Evolutionary conservation across 176 grass and related monocot genomes (phyloP).

Genomic region (Raddia guianensis): DNA sequence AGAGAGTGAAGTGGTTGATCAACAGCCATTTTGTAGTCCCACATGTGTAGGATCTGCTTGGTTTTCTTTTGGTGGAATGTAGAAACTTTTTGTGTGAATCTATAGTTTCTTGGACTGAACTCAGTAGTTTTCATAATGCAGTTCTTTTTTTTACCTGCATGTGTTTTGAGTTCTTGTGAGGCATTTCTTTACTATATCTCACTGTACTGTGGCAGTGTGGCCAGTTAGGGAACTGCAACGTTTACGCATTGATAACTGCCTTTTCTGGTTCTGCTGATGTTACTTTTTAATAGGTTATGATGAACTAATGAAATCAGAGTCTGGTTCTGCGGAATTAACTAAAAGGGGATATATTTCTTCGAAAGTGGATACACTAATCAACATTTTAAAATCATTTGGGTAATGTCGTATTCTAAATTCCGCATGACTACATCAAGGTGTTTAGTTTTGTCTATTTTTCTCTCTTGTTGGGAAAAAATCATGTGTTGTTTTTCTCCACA

Average conservation of each 20-base stretch:
- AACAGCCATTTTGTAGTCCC: neutral
- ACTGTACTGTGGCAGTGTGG: constrained; percentile 20
- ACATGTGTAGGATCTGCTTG: neutral
- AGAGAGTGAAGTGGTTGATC: neutral
- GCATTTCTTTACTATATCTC: constrained; percentile 24
- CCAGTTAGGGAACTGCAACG: constrained; percentile 20
- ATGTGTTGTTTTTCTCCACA: constrained; percentile 45
- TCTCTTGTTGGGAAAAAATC: constrained; percentile 18
- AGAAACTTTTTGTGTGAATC: neutral
- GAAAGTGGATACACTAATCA: constrained; percentile 74
- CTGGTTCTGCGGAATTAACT: constrained; percentile 54
- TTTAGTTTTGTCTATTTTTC: constrained; percentile 20
- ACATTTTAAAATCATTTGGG: constrained; percentile 85
- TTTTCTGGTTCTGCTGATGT: constrained; percentile 27
- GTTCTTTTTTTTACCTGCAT: constrained; percentile 11
- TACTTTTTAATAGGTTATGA: constrained; percentile 53
- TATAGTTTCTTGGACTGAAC: constrained; percentile 16
- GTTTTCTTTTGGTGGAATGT: constrained; percentile 4
- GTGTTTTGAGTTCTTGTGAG: constrained; percentile 3
- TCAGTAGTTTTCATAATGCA: neutral
- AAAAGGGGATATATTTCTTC: constrained; percentile 77
- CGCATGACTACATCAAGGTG: constrained; percentile 19
- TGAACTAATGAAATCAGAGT: constrained; percentile 71
- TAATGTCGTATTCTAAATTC: constrained; percentile 29
- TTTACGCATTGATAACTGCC: constrained; percentile 21